Conservation (phyloP, 805 yeast species). For the Candida sakaeoensis region DNA sequence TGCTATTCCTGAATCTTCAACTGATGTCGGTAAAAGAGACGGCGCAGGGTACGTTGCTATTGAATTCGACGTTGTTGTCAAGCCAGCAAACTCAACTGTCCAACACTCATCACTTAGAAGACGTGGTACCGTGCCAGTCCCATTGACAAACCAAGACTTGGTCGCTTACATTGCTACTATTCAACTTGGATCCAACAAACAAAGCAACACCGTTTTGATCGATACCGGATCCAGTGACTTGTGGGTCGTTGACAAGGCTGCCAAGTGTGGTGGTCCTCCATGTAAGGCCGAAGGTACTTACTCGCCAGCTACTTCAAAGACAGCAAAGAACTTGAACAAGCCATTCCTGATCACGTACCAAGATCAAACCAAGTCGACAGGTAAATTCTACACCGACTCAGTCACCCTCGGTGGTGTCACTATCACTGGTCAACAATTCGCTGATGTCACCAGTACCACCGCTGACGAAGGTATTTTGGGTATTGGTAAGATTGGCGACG, state of each 20-base stretch:
- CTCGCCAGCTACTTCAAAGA: slow-evolving; percentile 12
- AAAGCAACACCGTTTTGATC: slow-evolving; percentile 17
- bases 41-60: slow-evolving; percentile 7
- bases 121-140: slow-evolving; percentile 2
- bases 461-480: slow-evolving; percentile 71
- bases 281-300: slow-evolving; percentile 12
- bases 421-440: slow-evolving; percentile 16
- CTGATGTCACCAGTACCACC: slow-evolving; percentile 37
- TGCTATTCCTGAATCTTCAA: slow-evolving; percentile 4
- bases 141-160: slow-evolving; percentile 4
- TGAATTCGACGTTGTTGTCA: slow-evolving; percentile 9
- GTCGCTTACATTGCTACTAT: slow-evolving; percentile 5
- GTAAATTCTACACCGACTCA: slow-evolving; percentile 16
- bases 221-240: slow-evolving; percentile 27
- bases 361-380: slow-evolving; percentile 11
- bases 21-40: slow-evolving; percentile 6
- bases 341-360: slow-evolving; percentile 11
- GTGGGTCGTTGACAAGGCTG: slow-evolving; percentile 24
- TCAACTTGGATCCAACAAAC: slow-evolving; percentile 13
- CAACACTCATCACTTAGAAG: not conserved
- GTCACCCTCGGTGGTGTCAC: slow-evolving; percentile 12
- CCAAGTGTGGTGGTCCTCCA: slow-evolving; percentile 16
- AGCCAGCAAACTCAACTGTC: not conserved
- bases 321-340: slow-evolving; percentile 6
- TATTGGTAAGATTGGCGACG: slow-evolving; percentile 48